Base-by-base conservation (phyloP, 176 grass and related monocot species). In the Areca catechu region DNA sequence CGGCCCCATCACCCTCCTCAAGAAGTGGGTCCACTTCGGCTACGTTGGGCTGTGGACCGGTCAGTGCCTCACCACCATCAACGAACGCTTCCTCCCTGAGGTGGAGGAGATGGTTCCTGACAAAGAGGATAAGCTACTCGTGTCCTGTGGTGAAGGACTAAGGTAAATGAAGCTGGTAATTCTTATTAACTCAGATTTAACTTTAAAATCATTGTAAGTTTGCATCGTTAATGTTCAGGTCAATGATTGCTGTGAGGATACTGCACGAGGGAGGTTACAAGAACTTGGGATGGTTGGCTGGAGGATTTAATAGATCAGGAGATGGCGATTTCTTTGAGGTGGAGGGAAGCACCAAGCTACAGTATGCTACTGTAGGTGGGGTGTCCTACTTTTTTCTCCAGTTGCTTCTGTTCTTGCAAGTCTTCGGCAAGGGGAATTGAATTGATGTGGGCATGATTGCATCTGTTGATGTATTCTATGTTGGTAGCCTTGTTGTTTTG, bases 21-120 rank as follows among this genome's bases (percentile, higher is more conserved):
- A 89, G 72, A 91, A 89, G 79, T 92, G 93, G 93, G 87, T 98
- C 21, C 93, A 98, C 77, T 77, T 98, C 17, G 84, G 84, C 23
- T 92, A 92, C 69, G 80, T 98, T 62, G 87, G 93, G 19, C 75
- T 88, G 15, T 92, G 84, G 88, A 89, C 93, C 2, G 93, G 84
- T 9, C 93, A 92, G 66, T 24, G 69, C 29, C 84, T 98, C 71
- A 98, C 93, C 66, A 85, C 77, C 77, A 80, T 83, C 61, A 89
- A 92, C 76, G 73, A 65, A 29, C 54, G 71, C 29, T 98, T 98
- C 64, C 50, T 98, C 67, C 61, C 83, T 7, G 71, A 92, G 58
- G 83, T 92, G 3, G 73, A 63, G 5, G 54, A 67, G 21, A 53
- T 24, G 25, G 78, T 67, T 16, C 24, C 76, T 17, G 81, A 77